These are phyloP conservation scores for Elongisporangium anandrum DNA, from an alignment of 352 stramenopile species.

Conservation along the genomic window DNA sequence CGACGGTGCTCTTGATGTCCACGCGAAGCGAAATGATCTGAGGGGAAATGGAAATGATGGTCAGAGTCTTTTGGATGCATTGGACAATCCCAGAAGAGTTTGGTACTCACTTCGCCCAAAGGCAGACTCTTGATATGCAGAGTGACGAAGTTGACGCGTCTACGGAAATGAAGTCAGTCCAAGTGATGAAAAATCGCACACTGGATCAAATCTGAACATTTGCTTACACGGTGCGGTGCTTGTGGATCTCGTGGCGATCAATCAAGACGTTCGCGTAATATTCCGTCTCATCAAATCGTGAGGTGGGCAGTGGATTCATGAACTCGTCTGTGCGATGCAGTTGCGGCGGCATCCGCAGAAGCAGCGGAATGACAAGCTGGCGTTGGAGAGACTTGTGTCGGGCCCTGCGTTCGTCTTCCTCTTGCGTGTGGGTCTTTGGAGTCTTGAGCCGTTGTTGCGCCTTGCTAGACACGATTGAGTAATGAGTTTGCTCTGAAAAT, in stretches of 20 bases:
- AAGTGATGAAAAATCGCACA: not conserved
- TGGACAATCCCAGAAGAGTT: not conserved
- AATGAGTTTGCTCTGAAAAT: constrained; percentile 38
- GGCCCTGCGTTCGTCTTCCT: constrained; percentile 27
- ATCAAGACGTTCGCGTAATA: constrained; percentile 55
- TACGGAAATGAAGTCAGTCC: not conserved
- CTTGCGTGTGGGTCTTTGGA: constrained; percentile 45
- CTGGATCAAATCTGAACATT: too few species aligned
- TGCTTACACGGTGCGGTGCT: constrained; percentile 57
- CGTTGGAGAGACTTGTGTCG: constrained; percentile 43
- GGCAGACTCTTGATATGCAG: constrained; percentile 76
- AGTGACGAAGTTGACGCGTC: constrained; percentile 40
- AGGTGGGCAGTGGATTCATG: not conserved
- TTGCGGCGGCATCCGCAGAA: constrained; percentile 8
- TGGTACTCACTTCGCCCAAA: constrained; percentile 50
- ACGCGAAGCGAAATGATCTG: constrained; percentile 59
- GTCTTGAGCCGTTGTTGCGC: constrained; percentile 45
- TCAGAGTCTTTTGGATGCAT: not conserved
- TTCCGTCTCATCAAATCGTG: constrained; percentile 10
- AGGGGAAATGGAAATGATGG: not conserved
- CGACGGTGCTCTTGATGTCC: constrained; percentile 41
- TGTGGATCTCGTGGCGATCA: constrained; percentile 45
- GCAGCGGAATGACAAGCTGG: constrained; percentile 38
- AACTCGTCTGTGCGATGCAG: not conserved
- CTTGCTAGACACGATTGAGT: constrained; percentile 23